Evolutionary conservation across 306 rosid species (phyloP).

Genomic region (Cucurbita argyrosperma): DNA sequence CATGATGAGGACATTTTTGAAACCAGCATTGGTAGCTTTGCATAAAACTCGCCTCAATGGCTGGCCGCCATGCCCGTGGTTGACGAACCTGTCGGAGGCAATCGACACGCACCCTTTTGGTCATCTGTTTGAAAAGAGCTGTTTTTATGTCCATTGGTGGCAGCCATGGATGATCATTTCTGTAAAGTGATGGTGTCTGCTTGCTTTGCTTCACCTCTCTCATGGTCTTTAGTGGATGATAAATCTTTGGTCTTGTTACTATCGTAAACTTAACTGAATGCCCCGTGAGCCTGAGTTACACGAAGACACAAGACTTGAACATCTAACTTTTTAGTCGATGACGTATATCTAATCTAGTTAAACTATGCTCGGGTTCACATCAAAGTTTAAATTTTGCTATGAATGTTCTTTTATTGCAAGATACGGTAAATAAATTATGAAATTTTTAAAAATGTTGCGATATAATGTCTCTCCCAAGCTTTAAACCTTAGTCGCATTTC

Average conservation of each 20-base stretch:
- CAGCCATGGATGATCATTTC: conserved; percentile 84
- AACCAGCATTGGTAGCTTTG: conserved; percentile 29
- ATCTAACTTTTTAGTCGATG: too few species aligned
- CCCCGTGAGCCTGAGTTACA: neutral
- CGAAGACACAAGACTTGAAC: too few species aligned
- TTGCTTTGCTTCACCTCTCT: conserved; percentile 26
- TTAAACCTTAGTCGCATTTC: too few species aligned
- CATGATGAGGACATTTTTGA: conserved; percentile 27
- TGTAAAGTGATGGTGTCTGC: conserved; percentile 53
- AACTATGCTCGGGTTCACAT: too few species aligned
- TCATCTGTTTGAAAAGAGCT: conserved; percentile 63
- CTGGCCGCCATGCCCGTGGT: neutral
- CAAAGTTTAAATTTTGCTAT: too few species aligned
- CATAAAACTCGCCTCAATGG: conserved; percentile 12
- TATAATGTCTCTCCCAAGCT: too few species aligned
- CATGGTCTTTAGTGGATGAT: conserved; percentile 38
- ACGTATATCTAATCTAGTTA: too few species aligned
- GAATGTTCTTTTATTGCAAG: too few species aligned
- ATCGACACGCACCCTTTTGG: conserved; percentile 28
- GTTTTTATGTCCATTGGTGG: conserved; percentile 53
- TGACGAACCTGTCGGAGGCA: conserved; percentile 4
- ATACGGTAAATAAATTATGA: too few species aligned
- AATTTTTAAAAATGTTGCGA: too few species aligned
- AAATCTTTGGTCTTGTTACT: neutral
- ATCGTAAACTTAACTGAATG: neutral